Conservation (phyloP, 2,329 filamentous ascomycete species). For the Cladophialophora immunda region DNA sequence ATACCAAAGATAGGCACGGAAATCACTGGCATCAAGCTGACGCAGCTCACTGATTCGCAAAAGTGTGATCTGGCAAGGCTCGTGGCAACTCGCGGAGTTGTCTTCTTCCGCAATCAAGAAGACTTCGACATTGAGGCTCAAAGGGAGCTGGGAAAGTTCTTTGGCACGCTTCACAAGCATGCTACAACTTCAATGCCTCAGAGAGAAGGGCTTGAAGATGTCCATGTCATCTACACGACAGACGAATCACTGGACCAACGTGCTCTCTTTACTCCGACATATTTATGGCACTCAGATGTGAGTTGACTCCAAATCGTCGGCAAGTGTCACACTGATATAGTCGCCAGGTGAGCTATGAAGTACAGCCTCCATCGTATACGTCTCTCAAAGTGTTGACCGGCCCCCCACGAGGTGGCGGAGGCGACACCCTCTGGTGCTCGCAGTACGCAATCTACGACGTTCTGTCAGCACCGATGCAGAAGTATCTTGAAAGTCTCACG, state of each 20-base stretch:
- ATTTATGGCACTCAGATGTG: conserved; percentile 67
- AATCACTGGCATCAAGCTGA: conserved; percentile 57
- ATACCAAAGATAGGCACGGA: conserved; percentile 49
- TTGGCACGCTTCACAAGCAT: conserved; percentile 67
- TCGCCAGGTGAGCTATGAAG: conserved; percentile 68
- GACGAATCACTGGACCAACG: conserved; percentile 63
- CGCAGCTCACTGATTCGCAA: conserved; percentile 65
- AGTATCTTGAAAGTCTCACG: conserved; percentile 67
- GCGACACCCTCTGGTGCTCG: conserved; percentile 72
- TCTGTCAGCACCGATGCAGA: conserved; percentile 60
- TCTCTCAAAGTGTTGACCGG: conserved; percentile 66
- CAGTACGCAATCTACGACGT: conserved; percentile 73
- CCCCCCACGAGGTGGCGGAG: conserved; percentile 63
- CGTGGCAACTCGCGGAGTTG: conserved; percentile 72
- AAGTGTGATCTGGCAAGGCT: conserved; percentile 73
- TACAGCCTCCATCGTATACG: conserved; percentile 69
- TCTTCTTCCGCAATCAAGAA: conserved; percentile 73
- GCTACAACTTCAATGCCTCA: conserved; percentile 60
- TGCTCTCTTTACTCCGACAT: conserved; percentile 63
- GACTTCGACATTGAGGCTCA: conserved; percentile 59
- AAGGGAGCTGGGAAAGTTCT: conserved; percentile 71
- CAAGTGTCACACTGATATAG: background rate
- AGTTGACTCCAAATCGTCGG: background rate
- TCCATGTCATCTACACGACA: conserved; percentile 69
- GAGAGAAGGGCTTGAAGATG: conserved; percentile 61